phyloP scores from a whole-genome alignment of 768 basidiomycete species.

The Atractiella rhizophila region DNA sequence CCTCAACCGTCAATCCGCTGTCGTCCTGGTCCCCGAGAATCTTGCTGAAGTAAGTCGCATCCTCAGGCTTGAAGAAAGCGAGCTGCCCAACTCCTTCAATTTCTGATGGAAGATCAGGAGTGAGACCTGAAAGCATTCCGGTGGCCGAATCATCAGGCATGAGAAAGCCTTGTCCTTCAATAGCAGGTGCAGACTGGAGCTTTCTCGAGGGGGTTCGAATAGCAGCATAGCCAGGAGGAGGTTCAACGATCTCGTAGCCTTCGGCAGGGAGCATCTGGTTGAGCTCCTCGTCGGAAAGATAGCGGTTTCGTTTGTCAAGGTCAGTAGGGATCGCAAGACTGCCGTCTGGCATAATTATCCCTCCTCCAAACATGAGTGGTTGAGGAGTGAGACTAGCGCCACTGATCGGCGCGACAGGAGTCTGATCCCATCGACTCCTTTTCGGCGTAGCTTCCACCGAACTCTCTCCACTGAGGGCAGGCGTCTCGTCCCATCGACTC shows the following conservation, averaged over 20 bases:
- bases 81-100: constrained; percentile 92
- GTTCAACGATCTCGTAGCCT: constrained; percentile 76
- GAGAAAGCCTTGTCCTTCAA: constrained; percentile 48
- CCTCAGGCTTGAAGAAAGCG: constrained; percentile 95
- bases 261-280: constrained; percentile 60
- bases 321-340: constrained; percentile 26
- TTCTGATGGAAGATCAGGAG: constrained; percentile 75
- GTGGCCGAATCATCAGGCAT: constrained; percentile 78
- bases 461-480: constrained; percentile 32
- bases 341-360: constrained; percentile 10
- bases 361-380: constrained; percentile 21
- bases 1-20: constrained; percentile 69
- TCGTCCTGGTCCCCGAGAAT: constrained; percentile 49
- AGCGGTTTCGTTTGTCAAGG: constrained; percentile 89
- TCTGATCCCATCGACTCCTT: constrained; percentile 91
- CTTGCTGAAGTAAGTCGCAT: constrained; percentile 91
- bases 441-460: no score
- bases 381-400: constrained; percentile 16
- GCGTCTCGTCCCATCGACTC: constrained; percentile 88
- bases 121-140: constrained; percentile 66
- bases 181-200: constrained; percentile 29
- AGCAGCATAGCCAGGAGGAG: constrained; percentile 79
- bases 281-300: constrained; percentile 82
- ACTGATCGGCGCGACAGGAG: constrained; percentile 41
- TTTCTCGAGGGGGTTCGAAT: constrained; percentile 34